Conservation (phyloP, 108 stramenopile genomes). For the Discostella stelligeroides region DNA sequence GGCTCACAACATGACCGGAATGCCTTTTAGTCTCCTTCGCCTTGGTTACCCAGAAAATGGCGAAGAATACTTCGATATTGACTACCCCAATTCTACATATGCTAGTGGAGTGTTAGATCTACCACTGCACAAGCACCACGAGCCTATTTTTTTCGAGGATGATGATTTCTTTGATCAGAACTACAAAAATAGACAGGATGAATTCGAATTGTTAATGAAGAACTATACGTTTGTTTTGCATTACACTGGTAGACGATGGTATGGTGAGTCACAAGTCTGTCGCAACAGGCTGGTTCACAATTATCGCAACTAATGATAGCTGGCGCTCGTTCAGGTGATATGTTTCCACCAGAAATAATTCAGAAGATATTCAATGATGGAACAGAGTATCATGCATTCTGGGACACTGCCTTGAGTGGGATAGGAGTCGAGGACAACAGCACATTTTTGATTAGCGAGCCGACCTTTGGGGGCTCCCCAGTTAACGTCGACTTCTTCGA, state of each 20-base stretch:
- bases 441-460: constrained; percentile 24
- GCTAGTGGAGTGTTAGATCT: not conserved
- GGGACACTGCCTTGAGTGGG: constrained; percentile 25
- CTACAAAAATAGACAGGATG: constrained; percentile 3
- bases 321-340: constrained; percentile 8
- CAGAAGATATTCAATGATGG: constrained; percentile 8
- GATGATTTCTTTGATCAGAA: constrained; percentile 45
- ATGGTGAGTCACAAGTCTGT: constrained; percentile 18
- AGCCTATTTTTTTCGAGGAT: constrained; percentile 14
- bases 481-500: constrained; percentile 35
- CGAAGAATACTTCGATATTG: constrained; percentile 8
- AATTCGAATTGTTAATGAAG: constrained; percentile 37
- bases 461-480: constrained; percentile 11
- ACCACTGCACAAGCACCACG: constrained; percentile 20
- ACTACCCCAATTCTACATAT: constrained; percentile 15
- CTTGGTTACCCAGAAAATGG: constrained; percentile 26
- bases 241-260: constrained; percentile 43
- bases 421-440: constrained; percentile 14
- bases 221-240: constrained; percentile 42
- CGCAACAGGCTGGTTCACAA: not conserved
- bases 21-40: constrained; percentile 33
- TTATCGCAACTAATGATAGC: not conserved
- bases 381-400: constrained; percentile 41
- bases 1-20: constrained; percentile 20
- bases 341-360: constrained; percentile 9